These are phyloP conservation scores for Orychophragmus violaceus DNA, from an alignment of 345 rosid genomes.

Conservation along the genomic window DNA sequence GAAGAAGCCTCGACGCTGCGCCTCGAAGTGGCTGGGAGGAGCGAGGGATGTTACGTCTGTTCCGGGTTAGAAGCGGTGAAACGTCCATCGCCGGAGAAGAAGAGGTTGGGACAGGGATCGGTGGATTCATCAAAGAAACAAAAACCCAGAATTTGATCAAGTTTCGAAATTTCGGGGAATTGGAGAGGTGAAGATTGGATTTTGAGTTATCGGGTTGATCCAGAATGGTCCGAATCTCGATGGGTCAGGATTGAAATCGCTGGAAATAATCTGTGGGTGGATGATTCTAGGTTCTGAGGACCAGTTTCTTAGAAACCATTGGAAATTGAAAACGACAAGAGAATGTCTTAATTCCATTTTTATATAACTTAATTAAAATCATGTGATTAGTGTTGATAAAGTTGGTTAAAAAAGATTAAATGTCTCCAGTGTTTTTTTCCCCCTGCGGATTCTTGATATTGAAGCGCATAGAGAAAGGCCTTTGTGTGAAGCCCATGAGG, in stretches of 20 bases:
- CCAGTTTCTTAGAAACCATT: too few relatives aligned
- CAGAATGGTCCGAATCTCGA: constrained; percentile 6
- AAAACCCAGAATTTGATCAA: too few relatives aligned
- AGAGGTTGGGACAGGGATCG: constrained; percentile 25
- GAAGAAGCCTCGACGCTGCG: constrained; percentile 59
- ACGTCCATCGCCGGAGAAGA: constrained; percentile 37
- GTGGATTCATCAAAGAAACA: constrained; percentile 32
- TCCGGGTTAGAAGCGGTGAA: constrained; percentile 50
- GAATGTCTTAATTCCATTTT: neutral
- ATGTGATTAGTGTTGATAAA: neutral
- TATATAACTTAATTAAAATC: neutral
- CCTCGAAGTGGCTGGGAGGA: constrained; percentile 49
- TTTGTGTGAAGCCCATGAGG: too few relatives aligned
- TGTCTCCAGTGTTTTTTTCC: neutral
- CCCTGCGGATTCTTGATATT: too few relatives aligned
- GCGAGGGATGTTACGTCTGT: constrained; percentile 48
- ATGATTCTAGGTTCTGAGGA: constrained; percentile 14
- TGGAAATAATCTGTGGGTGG: constrained; percentile 12
- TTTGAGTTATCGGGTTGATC: constrained; percentile 5
- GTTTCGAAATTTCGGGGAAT: too few relatives aligned
- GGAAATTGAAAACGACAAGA: constrained; percentile 7
- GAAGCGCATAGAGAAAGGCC: too few relatives aligned
- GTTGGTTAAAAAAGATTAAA: neutral
- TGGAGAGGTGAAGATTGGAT: too few relatives aligned
- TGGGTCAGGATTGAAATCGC: constrained; percentile 12